phyloP scores from a whole-genome alignment of 352 stramenopile species.

The Phytopythium oedochilum region DNA sequence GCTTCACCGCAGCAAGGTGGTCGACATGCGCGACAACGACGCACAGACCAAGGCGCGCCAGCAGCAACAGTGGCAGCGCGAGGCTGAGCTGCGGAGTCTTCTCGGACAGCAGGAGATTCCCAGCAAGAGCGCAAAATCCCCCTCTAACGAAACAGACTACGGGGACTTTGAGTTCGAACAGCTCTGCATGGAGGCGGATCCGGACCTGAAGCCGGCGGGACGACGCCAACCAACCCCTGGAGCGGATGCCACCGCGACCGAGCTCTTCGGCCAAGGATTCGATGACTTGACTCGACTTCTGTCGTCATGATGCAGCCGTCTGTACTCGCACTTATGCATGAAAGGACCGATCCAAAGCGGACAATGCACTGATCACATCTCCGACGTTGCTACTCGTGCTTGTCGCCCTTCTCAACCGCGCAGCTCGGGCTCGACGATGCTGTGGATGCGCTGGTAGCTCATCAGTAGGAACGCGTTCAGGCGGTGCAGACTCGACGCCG shows the following conservation, averaged over 20 bases:
- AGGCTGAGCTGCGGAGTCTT: conserved; percentile 23
- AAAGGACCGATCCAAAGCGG: background rate
- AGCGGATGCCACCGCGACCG: conserved; percentile 2
- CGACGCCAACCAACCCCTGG: background rate
- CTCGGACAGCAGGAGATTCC: conserved; percentile 6
- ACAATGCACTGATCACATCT: background rate
- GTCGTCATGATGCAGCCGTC: conserved; percentile 12
- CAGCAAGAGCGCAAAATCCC: background rate
- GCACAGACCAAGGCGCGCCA: conserved; percentile 33
- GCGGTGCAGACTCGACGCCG: conserved; percentile 51
- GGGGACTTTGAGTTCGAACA: conserved; percentile 77
- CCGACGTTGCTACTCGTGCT: no score
- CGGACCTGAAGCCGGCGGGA: conserved; percentile 38
- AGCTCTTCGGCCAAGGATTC: conserved; percentile 47
- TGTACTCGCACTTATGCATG: background rate
- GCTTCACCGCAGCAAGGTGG: conserved; percentile 73
- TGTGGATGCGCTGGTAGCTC: conserved; percentile 82
- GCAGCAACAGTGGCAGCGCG: conserved; percentile 20
- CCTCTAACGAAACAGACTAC: conserved; percentile 34
- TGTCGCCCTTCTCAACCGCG: conserved; percentile 14
- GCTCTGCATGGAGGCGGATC: conserved; percentile 72
- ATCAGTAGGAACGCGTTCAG: conserved; percentile 83
- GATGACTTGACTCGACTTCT: conserved; percentile 52
- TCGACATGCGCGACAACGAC: conserved; percentile 43
- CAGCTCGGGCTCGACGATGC: conserved; percentile 59